phyloP scores from a whole-genome alignment of 208 protist genomes.

The Wallacemonas sp. region DNA sequence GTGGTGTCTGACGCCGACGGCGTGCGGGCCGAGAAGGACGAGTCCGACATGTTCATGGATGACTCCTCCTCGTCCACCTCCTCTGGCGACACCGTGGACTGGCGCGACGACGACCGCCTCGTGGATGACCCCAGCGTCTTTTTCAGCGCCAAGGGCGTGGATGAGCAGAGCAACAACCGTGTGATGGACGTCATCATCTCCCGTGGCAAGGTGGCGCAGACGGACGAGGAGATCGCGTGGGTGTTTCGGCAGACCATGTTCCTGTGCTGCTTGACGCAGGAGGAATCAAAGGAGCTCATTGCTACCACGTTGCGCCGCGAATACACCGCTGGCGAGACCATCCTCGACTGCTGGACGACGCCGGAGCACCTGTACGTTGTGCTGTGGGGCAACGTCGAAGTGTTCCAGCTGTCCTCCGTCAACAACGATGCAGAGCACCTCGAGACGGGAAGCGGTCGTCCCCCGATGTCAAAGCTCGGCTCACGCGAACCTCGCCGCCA shows the following conservation, averaged over 20 bases:
- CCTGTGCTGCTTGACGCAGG: constrained; percentile 47
- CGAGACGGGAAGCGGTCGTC: constrained; percentile 31
- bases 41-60: constrained; percentile 7
- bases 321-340: constrained; percentile 60
- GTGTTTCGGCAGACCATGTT: constrained; percentile 55
- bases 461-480: constrained; percentile 18
- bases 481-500: not conserved
- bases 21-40: not conserved
- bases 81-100: constrained; percentile 27
- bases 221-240: constrained; percentile 51
- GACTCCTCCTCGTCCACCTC: constrained; percentile 10
- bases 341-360: constrained; percentile 31
- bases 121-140: constrained; percentile 43
- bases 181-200: constrained; percentile 58
- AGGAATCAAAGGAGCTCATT: constrained; percentile 46
- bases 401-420: constrained; percentile 44
- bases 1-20: constrained; percentile 19
- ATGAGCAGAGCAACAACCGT: constrained; percentile 43
- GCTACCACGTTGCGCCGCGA: constrained; percentile 60
- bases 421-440: constrained; percentile 28
- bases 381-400: constrained; percentile 75
- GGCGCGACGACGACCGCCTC: constrained; percentile 51
- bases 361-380: constrained; percentile 64
- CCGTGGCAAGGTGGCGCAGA: constrained; percentile 36
- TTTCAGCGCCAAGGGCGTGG: constrained; percentile 25